Evolutionary conservation across 768 basidiomycete genomes (phyloP), one percentile per base, ranked within the genome.

Genomic region (Daedalea quercina): DNA sequence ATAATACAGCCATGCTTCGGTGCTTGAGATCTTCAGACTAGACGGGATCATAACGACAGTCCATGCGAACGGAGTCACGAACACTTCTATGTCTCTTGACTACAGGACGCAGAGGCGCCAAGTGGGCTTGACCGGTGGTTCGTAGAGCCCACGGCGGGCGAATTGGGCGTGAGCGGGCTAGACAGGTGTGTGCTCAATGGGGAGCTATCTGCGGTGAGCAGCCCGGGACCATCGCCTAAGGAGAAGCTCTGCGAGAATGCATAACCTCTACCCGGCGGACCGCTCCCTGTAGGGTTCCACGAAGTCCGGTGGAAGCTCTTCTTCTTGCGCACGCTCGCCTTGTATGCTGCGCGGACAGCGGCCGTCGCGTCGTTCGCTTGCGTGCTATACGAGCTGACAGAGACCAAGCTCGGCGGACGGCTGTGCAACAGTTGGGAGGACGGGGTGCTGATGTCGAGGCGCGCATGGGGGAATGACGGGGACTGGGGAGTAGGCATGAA

Each of bases 341-440:
- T 73, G 46, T 76, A 76, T 11, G 80, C 80, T 1, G 77, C 77
- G 20, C 79, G 75, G 44, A 81, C 79, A 31, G 76, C 77, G 15
- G 73, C 66, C 1, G 65, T 64, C 53, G 65, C 65, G 50, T 65
- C 67, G 53, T 54, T 58, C 25, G 56, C 56, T 51, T 43, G 50
- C 25, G 54, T 53, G 59, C 54, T 58, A 8, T 50, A 28, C 26
- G 53, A 51, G 42, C 51, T 47, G 40, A 50, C 55, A 17, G 61
- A 63, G 9, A 53, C 50, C 31, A 60, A 52, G 48, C 61, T 62
- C 4, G 60, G 60, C 7, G 61, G 57, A 1, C 58, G 53, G 6
- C 45, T 44, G 35, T 58, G 53, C 17, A 37, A 20, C 8, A 19
- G 37, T 40, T 40, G 37, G 13, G 37, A 40, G 13, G 54, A 40